Evolutionary conservation across 305 asterid genomes (phyloP).

Genomic region (Salvia sclarea): DNA sequence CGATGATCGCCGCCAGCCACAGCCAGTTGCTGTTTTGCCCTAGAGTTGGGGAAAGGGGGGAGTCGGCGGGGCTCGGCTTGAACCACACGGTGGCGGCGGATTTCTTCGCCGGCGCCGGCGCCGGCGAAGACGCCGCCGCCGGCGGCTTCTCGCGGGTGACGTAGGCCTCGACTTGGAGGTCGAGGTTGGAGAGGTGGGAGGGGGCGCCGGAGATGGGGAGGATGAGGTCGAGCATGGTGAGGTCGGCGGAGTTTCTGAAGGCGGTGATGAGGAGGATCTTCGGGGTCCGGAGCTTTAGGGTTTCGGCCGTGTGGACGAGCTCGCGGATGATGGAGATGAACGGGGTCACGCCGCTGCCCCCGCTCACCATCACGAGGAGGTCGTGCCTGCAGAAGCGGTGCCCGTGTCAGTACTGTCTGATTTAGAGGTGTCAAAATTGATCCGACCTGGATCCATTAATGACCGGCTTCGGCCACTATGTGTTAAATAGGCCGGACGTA

Average conservation of each 20-base stretch:
- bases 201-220: constrained; percentile 47
- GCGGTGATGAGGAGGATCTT: constrained; percentile 41
- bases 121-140: not conserved
- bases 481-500: too few relatives aligned
- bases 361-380: constrained; percentile 61
- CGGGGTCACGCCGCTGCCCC: constrained; percentile 80
- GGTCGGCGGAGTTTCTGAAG: constrained; percentile 48
- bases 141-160: constrained; percentile 49
- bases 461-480: too few relatives aligned
- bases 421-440: too few relatives aligned
- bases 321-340: constrained; percentile 75
- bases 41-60: constrained; percentile 48
- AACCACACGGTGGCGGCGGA: constrained; percentile 46
- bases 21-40: constrained; percentile 58
- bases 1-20: constrained; percentile 53
- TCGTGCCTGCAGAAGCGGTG: constrained; percentile 51
- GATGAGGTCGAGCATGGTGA: constrained; percentile 64
- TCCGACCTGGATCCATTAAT: too few relatives aligned
- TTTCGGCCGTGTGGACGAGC: constrained; percentile 41
- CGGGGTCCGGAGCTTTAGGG: constrained; percentile 39
- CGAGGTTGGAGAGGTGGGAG: constrained; percentile 28
- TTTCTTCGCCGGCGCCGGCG: not conserved
- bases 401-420: not conserved
- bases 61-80: constrained; percentile 50
- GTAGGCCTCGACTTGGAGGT: constrained; percentile 51